Conservation (phyloP, 495 filamentous ascomycete genomes). For the Pyrenula aspistea region DNA sequence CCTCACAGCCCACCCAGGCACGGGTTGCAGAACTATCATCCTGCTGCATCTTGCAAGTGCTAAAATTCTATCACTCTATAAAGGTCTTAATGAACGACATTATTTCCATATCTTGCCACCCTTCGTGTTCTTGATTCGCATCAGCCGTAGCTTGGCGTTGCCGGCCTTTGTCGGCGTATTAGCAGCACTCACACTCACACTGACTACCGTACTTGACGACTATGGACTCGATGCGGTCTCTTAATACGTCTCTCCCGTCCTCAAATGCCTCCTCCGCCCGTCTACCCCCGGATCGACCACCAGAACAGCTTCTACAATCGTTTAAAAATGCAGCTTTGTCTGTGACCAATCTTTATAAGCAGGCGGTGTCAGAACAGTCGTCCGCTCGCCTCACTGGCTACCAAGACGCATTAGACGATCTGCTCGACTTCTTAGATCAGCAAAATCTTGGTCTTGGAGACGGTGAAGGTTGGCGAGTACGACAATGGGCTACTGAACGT, state of each 20-base stretch:
- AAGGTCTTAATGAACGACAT: too few relatives aligned
- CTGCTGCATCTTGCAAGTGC: too few relatives aligned
- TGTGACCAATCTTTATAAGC: conserved; percentile 93
- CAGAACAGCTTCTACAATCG: conserved; percentile 71
- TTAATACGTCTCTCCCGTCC: conserved; percentile 56
- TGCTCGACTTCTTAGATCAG: conserved; percentile 71
- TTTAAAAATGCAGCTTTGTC: conserved; percentile 90
- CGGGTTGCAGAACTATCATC: too few relatives aligned
- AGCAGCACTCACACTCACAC: too few relatives aligned
- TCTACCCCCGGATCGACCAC: conserved; percentile 43
- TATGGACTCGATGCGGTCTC: conserved; percentile 66
- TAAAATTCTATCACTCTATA: too few relatives aligned
- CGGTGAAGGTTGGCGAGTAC: conserved; percentile 69
- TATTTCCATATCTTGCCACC: not conserved
- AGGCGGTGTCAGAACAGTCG: conserved; percentile 62
- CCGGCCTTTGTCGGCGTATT: not conserved
- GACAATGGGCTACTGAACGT: conserved; percentile 76
- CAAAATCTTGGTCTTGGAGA: conserved; percentile 64
- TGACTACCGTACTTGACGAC: too few relatives aligned
- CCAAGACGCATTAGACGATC: conserved; percentile 85
- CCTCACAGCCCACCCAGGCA: too few relatives aligned
- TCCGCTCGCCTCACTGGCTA: conserved; percentile 70
- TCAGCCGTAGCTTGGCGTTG: not conserved
- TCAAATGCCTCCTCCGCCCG: conserved; percentile 16
- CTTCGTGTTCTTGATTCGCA: not conserved